phyloP scores from a whole-genome alignment of 2,329 filamentous ascomycete genomes.

The Fusarium tuaranense region DNA sequence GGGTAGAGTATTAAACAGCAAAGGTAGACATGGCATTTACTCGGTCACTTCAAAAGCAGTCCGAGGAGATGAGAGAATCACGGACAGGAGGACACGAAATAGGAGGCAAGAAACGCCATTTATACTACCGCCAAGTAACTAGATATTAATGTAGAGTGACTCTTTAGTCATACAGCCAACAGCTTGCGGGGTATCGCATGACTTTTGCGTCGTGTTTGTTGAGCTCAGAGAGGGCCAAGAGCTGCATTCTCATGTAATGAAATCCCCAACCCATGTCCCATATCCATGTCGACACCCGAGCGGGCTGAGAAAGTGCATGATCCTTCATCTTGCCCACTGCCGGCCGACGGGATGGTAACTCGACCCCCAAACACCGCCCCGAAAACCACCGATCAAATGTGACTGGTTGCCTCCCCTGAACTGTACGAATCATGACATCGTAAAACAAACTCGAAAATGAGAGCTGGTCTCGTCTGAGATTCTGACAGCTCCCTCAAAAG shows the following conservation, averaged over 20 bases:
- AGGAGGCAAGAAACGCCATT: constrained; percentile 18
- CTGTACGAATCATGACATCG: constrained; percentile 30
- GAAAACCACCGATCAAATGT: constrained; percentile 2
- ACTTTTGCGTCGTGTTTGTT: constrained; percentile 27
- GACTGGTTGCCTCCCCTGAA: neutral
- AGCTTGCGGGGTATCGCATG: constrained; percentile 41
- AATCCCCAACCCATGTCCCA: constrained; percentile 35
- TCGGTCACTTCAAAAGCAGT: neutral
- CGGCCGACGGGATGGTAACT: neutral
- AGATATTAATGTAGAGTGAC: constrained; percentile 10
- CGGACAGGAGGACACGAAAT: neutral
- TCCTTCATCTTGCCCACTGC: neutral
- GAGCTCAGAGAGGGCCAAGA: constrained; percentile 32
- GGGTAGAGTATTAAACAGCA: neutral
- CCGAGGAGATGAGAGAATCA: neutral
- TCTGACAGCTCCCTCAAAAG: constrained; percentile 11
- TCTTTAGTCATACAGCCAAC: constrained; percentile 21
- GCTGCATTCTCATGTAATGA: constrained; percentile 43
- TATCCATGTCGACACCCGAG: constrained; percentile 19
- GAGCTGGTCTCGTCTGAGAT: neutral
- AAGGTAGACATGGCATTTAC: neutral
- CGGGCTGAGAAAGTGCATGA: constrained; percentile 22
- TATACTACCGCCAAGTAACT: constrained; percentile 23
- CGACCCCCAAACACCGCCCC: neutral
- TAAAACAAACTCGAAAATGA: constrained; percentile 25